Percentiles rank a stretch among this genome's conserved stretches.
Evolutionary conservation across 2,329 filamentous ascomycete species (phyloP).

Genomic region (Alternaria angustiovoidea): DNA sequence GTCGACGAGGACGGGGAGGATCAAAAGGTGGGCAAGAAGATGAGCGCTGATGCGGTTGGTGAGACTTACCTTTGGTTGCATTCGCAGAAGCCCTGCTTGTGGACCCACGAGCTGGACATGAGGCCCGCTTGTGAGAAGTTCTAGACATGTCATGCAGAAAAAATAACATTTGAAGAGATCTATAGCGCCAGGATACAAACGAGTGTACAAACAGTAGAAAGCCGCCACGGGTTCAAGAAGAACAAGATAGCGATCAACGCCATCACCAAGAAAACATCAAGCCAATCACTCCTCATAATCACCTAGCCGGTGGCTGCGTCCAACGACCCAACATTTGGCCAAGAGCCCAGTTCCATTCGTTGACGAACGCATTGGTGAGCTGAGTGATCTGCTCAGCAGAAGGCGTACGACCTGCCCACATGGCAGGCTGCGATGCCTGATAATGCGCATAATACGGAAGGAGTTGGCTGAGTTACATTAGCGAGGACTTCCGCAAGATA

Average conservation of each 20-base stretch:
- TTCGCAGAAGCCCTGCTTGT: constrained; percentile 59
- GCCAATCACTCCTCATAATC: not conserved
- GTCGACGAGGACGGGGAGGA: constrained; percentile 60
- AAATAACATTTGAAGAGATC: not conserved
- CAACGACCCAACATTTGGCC: constrained; percentile 74
- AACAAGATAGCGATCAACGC: constrained; percentile 2
- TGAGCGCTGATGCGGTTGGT: constrained; percentile 66
- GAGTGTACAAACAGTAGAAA: not conserved
- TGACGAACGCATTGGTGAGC: constrained; percentile 68
- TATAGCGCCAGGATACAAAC: not conserved
- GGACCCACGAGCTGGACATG: constrained; percentile 63
- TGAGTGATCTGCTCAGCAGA: constrained; percentile 64
- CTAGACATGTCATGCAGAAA: constrained; percentile 21
- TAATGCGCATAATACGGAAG: constrained; percentile 67
- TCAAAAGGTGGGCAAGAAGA: constrained; percentile 61
- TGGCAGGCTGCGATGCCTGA: constrained; percentile 69
- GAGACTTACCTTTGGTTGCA: constrained; percentile 63
- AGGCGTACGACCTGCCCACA: constrained; percentile 72
- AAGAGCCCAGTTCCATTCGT: constrained; percentile 73
- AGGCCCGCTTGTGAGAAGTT: constrained; percentile 61
- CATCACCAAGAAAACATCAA: not conserved
- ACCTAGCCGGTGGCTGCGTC: constrained; percentile 60
- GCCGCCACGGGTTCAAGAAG: not conserved
- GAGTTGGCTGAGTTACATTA: constrained; percentile 59
- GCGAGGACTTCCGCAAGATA: constrained; percentile 1